Evolutionary conservation across 768 basidiomycete genomes (phyloP).

Genomic region (Clitopilus hobsonii): DNA sequence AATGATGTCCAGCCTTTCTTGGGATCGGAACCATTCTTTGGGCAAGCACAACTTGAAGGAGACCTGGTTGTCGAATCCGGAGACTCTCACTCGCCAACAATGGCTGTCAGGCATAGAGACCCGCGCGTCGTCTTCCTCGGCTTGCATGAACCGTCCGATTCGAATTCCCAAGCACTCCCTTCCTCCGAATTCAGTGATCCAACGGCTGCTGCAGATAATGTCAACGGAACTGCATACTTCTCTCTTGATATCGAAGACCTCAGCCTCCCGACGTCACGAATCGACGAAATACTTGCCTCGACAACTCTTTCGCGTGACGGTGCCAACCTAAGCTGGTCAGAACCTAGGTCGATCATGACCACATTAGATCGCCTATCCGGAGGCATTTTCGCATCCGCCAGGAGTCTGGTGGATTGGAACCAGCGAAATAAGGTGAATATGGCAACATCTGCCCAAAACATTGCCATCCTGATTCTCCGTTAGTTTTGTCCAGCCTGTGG

Average conservation of each 20-base stretch:
- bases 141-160: slow-evolving; percentile 50
- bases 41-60: slow-evolving; percentile 54
- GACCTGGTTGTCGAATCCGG: slow-evolving; percentile 24
- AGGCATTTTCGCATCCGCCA: slow-evolving; percentile 70
- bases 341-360: slow-evolving; percentile 55
- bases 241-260: slow-evolving; percentile 67
- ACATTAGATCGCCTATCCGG: slow-evolving; percentile 62
- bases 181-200: slow-evolving; percentile 63
- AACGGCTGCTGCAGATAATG: slow-evolving; percentile 45
- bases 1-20: slow-evolving; percentile 60
- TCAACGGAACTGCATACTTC: slow-evolving; percentile 85
- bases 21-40: slow-evolving; percentile 65
- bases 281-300: slow-evolving; percentile 35
- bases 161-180: slow-evolving; percentile 47
- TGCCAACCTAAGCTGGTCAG: slow-evolving; percentile 50
- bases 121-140: slow-evolving; percentile 76
- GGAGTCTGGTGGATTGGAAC: slow-evolving; percentile 93
- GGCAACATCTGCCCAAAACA: neutral
- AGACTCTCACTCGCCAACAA: slow-evolving; percentile 31
- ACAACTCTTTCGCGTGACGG: slow-evolving; percentile 34
- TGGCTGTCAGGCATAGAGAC: slow-evolving; percentile 57
- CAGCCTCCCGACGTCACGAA: slow-evolving; percentile 24
- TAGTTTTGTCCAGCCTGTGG: slow-evolving; percentile 93
- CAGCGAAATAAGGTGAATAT: slow-evolving; percentile 68
- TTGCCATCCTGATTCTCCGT: neutral